phyloP scores from a whole-genome alignment of 2,329 filamentous ascomycete genomes.

The Leptodontidium sp. region DNA sequence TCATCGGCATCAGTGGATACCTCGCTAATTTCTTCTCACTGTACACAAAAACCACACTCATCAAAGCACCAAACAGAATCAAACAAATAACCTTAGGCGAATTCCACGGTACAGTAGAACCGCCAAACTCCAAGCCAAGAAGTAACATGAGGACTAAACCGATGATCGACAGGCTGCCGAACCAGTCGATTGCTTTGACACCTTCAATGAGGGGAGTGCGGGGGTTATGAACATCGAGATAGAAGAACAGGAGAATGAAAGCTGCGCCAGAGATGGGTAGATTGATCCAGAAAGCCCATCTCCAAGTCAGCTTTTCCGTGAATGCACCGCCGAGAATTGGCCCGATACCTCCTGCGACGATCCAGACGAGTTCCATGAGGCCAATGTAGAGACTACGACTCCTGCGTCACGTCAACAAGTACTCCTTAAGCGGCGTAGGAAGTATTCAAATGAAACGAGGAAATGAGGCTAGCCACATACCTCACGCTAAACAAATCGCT shows the following conservation, averaged over 20 bases:
- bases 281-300: slow-evolving; percentile 70
- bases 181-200: slow-evolving; percentile 65
- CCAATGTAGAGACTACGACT: slow-evolving; percentile 46
- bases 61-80: slow-evolving; percentile 74
- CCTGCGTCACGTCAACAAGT: slow-evolving; percentile 48
- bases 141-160: slow-evolving; percentile 84
- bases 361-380: slow-evolving; percentile 67
- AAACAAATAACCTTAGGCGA: slow-evolving; percentile 81
- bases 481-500: slow-evolving; percentile 68
- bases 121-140: slow-evolving; percentile 84
- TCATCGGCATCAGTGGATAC: slow-evolving; percentile 79
- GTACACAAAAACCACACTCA: slow-evolving; percentile 66
- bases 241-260: slow-evolving; percentile 63
- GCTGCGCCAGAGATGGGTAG: slow-evolving; percentile 43
- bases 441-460: slow-evolving; percentile 52
- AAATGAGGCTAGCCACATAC: slow-evolving; percentile 62
- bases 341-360: slow-evolving; percentile 65
- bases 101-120: slow-evolving; percentile 72
- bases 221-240: slow-evolving; percentile 71
- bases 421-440: slow-evolving; percentile 49
- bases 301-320: slow-evolving; percentile 64
- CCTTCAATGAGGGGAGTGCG: slow-evolving; percentile 64
- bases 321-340: slow-evolving; percentile 69
- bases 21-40: slow-evolving; percentile 76
- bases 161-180: slow-evolving; percentile 69